Conservation (phyloP, 495 filamentous ascomycete species). For the Parathielavia hyrcaniae region DNA sequence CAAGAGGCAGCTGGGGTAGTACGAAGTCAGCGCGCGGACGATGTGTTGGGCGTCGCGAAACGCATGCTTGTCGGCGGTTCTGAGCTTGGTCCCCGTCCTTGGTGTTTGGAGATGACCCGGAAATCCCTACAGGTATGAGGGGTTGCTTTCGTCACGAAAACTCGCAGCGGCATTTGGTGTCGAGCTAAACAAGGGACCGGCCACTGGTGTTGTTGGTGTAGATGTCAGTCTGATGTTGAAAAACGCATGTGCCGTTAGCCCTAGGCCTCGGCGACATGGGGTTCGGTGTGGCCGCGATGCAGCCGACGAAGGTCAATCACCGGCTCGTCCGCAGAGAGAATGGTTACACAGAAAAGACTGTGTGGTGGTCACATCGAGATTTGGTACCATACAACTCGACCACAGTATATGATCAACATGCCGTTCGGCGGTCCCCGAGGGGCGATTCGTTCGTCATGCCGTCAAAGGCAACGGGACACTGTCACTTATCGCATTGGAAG, state of each 20-base stretch:
- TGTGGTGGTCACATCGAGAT: slow-evolving; percentile 14
- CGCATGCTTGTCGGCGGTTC: slow-evolving; percentile 14
- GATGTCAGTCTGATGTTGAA: not conserved
- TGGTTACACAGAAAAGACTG: slow-evolving; percentile 21
- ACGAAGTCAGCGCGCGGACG: slow-evolving; percentile 28
- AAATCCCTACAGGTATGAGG: too few species aligned
- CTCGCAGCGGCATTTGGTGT: not conserved
- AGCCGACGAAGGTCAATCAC: not conserved
- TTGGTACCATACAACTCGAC: slow-evolving; percentile 2
- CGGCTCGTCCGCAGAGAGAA: slow-evolving; percentile 9
- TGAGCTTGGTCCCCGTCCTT: not conserved
- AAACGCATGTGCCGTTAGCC: slow-evolving; percentile 16
- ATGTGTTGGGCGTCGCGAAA: slow-evolving; percentile 22
- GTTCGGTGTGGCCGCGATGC: not conserved
- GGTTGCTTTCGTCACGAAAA: not conserved
- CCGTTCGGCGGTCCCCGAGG: slow-evolving; percentile 15
- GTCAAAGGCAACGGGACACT: slow-evolving; percentile 9
- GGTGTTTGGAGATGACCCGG: not conserved
- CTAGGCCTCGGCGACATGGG: slow-evolving; percentile 8
- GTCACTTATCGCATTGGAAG: not conserved
- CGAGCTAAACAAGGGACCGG: not conserved
- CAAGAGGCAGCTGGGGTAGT: slow-evolving; percentile 24
- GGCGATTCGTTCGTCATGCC: slow-evolving; percentile 15
- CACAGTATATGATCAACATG: too few species aligned
- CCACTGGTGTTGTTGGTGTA: not conserved